phyloP scores from a whole-genome alignment of 106 monocot species.

The Allium cepa region DNA sequence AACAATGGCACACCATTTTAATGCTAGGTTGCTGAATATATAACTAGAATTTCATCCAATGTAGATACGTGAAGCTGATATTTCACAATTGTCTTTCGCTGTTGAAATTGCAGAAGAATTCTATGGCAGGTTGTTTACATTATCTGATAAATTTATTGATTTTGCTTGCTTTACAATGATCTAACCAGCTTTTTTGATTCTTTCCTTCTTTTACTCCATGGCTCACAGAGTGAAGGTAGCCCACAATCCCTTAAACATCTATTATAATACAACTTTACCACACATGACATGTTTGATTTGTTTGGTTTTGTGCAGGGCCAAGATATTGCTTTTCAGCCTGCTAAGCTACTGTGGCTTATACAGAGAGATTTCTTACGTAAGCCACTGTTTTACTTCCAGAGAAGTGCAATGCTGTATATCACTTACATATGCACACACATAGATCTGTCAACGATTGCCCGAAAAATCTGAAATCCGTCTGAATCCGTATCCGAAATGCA shows the following conservation, averaged over 20 bases:
- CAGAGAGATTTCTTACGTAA: constrained; percentile 99
- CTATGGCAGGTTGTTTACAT: constrained; percentile 70
- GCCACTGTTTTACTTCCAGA: constrained; percentile 15
- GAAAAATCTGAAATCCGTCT: too few relatives aligned
- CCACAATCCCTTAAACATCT: background rate
- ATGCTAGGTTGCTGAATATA: background rate
- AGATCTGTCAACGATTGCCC: too few relatives aligned
- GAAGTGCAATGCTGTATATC: background rate
- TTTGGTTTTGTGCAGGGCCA: constrained; percentile 58
- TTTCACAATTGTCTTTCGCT: constrained; percentile 90
- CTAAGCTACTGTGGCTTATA: constrained; percentile 98
- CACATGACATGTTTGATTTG: background rate
- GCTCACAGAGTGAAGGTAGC: constrained; percentile 83
- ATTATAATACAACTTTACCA: too few relatives aligned
- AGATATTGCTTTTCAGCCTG: constrained; percentile 96
- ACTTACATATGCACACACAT: too few relatives aligned
- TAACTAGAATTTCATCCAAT: constrained; percentile 4
- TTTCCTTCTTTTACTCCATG: constrained; percentile 7
- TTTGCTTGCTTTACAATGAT: constrained; percentile 4
- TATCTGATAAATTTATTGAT: constrained; percentile 1
- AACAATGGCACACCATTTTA: background rate
- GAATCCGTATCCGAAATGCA: too few relatives aligned
- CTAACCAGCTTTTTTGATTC: constrained; percentile 13
- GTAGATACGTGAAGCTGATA: constrained; percentile 84
- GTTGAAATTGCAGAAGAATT: constrained; percentile 99